Evolutionary conservation across 129 eudicot genomes (phyloP).

Genomic region (Flaveria ramosissima): DNA sequence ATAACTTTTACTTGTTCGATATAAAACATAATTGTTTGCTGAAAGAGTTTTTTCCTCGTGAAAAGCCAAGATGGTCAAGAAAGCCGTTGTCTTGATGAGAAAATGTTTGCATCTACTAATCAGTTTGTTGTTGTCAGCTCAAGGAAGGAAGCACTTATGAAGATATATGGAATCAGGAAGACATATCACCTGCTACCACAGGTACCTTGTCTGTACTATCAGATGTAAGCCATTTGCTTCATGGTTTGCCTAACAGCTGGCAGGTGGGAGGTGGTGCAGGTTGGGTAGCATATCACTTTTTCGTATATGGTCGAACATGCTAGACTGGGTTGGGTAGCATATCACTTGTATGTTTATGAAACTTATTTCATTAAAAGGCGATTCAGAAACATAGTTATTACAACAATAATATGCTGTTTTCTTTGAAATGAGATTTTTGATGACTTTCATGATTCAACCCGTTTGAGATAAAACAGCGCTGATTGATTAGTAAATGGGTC

Average conservation of each 20-base stretch:
- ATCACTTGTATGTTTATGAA: not conserved
- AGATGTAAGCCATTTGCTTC: not conserved
- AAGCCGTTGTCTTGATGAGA: not conserved
- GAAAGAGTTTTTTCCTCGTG: not conserved
- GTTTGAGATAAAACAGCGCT: not conserved
- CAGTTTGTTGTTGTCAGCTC: conserved; percentile 47
- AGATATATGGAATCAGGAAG: conserved; percentile 62
- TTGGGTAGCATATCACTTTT: not conserved
- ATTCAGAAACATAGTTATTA: not conserved
- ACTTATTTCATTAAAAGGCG: not conserved
- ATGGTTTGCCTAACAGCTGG: not conserved
- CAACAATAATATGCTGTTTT: not conserved
- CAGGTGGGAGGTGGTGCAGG: not conserved
- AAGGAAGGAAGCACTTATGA: conserved; percentile 45
- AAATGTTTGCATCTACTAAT: conserved; percentile 19
- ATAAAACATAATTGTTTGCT: not conserved
- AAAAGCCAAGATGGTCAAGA: not conserved
- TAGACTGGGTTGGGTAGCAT: not conserved
- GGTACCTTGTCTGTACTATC: conserved; percentile 41
- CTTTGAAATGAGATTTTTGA: not conserved
- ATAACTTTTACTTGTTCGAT: not conserved
- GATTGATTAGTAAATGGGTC: not conserved
- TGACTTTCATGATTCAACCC: not conserved
- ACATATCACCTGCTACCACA: conserved; percentile 36
- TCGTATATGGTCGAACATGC: not conserved